Evolutionary conservation across 2,329 filamentous ascomycete genomes (phyloP).

Genomic region (Nothopassalora personata): DNA sequence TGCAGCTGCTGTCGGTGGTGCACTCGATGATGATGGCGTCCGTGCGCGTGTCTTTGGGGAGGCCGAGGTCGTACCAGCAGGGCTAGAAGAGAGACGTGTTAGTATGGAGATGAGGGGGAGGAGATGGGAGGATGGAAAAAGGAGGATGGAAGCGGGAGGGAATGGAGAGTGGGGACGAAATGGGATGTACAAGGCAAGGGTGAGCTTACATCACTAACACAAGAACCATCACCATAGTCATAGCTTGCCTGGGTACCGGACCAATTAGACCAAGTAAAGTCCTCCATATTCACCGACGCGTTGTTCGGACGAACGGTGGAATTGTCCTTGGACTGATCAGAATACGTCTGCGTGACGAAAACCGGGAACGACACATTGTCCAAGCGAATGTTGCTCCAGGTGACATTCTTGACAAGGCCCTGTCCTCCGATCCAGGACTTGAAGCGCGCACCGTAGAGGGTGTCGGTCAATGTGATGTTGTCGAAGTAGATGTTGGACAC

Average conservation of each 20-base stretch:
- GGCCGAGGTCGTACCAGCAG: conserved; percentile 42
- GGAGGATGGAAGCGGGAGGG: not conserved
- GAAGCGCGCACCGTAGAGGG: conserved; percentile 41
- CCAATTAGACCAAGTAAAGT: conserved; percentile 41
- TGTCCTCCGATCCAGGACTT: conserved; percentile 42
- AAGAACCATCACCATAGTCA: conserved; percentile 41
- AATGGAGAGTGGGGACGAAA: too few relatives aligned
- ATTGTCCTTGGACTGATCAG: conserved; percentile 36
- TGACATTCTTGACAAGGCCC: conserved; percentile 41
- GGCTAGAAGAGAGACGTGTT: conserved; percentile 21
- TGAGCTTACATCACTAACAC: conserved; percentile 30
- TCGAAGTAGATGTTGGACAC: conserved; percentile 41
- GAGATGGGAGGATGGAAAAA: not conserved
- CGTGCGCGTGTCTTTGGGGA: conserved; percentile 37
- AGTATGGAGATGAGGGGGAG: not conserved
- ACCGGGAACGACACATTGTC: conserved; percentile 45
- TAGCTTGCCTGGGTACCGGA: conserved; percentile 40
- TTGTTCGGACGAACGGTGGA: conserved; percentile 34
- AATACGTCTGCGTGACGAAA: conserved; percentile 45
- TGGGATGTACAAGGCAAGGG: too few relatives aligned
- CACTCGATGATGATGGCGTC: conserved; percentile 42
- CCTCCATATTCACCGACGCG: conserved; percentile 39
- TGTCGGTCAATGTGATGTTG: conserved; percentile 40
- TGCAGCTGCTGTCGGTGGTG: conserved; percentile 37
- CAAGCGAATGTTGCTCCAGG: conserved; percentile 39